Evolutionary conservation across 2,329 filamentous ascomycete species (phyloP), one percentile per base, ranked within the genome.

Genomic region (Talaromyces pinophilus): DNA sequence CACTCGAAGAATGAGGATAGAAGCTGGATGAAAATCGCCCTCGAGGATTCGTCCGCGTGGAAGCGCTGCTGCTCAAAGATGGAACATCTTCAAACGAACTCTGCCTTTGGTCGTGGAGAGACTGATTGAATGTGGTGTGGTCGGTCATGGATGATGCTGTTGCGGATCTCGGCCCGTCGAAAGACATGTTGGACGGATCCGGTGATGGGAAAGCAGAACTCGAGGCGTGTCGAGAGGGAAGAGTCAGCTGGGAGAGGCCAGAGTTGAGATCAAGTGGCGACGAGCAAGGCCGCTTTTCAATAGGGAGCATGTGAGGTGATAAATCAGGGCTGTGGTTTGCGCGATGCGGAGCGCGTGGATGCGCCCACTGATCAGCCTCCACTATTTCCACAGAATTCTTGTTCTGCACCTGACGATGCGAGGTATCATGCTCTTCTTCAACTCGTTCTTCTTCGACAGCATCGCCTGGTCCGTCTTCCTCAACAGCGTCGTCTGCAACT

Each of bases 51-150:
- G 80, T 81, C 72, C 77, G 79, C 10, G 80, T 83, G 1, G 82
- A 84, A 48, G 81, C 77, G 69, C 81, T 83, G 70, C 82, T 83
- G 30, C 80, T 83, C 38, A 84, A 72, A 30, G 82, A 84, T 17
- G 82, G 82, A 3, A 83, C 80, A 75, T 84, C 82, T 52, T 84
- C 82, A 50, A 79, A 74, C 1, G 82, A 84, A 42, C 75, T 75
- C 48, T 81, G 79, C 40, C 76, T 72, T 25, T 75, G 74, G 50
- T 82, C 77, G 52, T 75, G 70, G 48, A 76, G 76, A 2, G 74
- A 74, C 46, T 75, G 73, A 33, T 74, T 75, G 69, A 73, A 77
- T 38, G 77, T 76, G 28, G 76, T 75, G 54, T 76, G 79, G 57
- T 82, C 80, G 2, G 76, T 80, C 50, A 80, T 78, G 8, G 79